These are phyloP conservation scores for Colletotrichum higginsianum DNA, from an alignment of 2,329 filamentous ascomycete genomes.

Conservation along the genomic window DNA sequence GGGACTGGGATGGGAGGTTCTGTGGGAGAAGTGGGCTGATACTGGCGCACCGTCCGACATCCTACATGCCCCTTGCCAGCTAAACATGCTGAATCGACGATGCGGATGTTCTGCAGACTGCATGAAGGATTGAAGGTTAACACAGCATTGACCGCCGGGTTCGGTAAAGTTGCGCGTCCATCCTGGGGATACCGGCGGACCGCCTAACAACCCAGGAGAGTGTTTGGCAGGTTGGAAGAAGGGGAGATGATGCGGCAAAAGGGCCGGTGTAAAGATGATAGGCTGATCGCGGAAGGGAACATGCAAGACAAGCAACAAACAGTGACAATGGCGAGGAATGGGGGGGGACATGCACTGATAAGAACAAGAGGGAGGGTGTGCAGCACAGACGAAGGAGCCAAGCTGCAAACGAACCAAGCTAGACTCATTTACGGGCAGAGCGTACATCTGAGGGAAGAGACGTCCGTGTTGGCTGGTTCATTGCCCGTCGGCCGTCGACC, in stretches of 20 bases:
- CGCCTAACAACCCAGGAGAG: not conserved
- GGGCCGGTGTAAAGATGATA: slow-evolving; percentile 5
- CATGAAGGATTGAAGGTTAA: not conserved
- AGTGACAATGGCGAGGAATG: not conserved
- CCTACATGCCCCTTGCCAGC: not conserved
- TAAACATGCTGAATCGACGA: not conserved
- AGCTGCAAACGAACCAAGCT: slow-evolving; percentile 9
- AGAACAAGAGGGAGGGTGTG: not conserved
- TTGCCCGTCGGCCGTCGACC: not conserved
- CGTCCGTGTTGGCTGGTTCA: slow-evolving; percentile 4
- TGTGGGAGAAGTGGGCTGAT: slow-evolving; percentile 36
- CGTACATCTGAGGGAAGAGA: slow-evolving; percentile 6
- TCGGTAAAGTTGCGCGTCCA: not conserved
- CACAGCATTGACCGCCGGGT: slow-evolving; percentile 8
- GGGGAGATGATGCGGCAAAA: not conserved
- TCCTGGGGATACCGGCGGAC: not conserved
- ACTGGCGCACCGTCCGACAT: slow-evolving; percentile 8
- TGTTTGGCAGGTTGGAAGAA: no score
- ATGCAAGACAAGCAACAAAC: slow-evolving; percentile 15
- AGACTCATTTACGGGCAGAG: slow-evolving; percentile 1
- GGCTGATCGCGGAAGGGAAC: not conserved
- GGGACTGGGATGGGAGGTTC: slow-evolving; percentile 7
- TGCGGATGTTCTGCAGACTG: not conserved
- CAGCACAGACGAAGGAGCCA: slow-evolving; percentile 7
- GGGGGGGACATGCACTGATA: not conserved